Percentiles rank a stretch among this genome's conserved stretches.
Evolutionary conservation across 257 asterid genomes (phyloP).

Genomic region (Gynochthodes officinalis): DNA sequence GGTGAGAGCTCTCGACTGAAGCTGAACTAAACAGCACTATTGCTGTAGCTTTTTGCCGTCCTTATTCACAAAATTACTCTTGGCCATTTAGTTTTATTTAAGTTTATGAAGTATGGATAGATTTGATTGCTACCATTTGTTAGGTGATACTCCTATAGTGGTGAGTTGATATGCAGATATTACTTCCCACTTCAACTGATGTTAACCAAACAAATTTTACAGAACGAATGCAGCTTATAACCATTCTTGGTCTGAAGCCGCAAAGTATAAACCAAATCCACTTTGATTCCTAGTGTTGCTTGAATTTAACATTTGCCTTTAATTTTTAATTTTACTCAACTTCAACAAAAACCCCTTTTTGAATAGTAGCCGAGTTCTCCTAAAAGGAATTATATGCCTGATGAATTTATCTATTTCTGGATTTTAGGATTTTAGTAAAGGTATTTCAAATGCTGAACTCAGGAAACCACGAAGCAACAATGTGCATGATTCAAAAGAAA

Average conservation of each 20-base stretch:
- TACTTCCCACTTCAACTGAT: background rate
- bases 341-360: background rate
- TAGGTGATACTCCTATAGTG: background rate
- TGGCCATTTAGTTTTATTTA: slow-evolving; percentile 27
- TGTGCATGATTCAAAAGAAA: background rate
- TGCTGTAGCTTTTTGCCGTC: background rate
- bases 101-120: slow-evolving; percentile 34
- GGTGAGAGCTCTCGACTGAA: slow-evolving; percentile 30
- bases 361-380: background rate
- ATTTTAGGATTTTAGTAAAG: background rate
- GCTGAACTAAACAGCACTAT: background rate
- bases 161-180: slow-evolving; percentile 19
- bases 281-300: too few relatives aligned
- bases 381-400: background rate
- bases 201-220: background rate
- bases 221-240: background rate
- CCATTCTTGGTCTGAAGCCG: background rate
- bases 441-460: background rate
- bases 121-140: slow-evolving; percentile 29
- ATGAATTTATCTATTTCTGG: background rate
- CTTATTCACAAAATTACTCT: background rate
- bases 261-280: background rate
- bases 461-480: background rate
- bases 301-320: background rate
- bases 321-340: background rate